These are phyloP conservation scores for Epichloe gansuensis DNA, from an alignment of 2,329 filamentous ascomycete species.

Conservation along the genomic window DNA sequence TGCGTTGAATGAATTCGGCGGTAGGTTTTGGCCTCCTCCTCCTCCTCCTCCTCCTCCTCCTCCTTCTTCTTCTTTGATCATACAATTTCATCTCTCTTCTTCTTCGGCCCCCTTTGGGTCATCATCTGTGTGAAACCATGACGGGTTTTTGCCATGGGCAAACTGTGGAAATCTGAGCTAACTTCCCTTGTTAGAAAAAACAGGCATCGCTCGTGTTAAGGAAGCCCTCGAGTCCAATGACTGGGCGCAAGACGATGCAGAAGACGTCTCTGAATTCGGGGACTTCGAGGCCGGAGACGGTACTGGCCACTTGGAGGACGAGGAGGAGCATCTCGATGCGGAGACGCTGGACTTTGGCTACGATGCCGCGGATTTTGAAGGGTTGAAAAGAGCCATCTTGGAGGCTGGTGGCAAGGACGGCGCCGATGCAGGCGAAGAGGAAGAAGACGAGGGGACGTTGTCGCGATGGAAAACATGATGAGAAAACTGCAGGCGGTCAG, in stretches of 20 bases:
- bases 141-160: too few relatives aligned
- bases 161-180: too few relatives aligned
- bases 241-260: constrained; percentile 34
- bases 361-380: constrained; percentile 40
- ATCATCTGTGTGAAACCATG: neutral
- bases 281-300: constrained; percentile 17
- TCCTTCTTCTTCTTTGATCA: neutral
- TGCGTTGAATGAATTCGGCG: constrained; percentile 45
- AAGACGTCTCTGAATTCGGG: constrained; percentile 16
- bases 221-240: constrained; percentile 56
- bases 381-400: constrained; percentile 40
- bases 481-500: constrained; percentile 47
- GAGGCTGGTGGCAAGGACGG: constrained; percentile 19
- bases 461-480: constrained; percentile 52
- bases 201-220: constrained; percentile 43
- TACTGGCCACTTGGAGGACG: constrained; percentile 15
- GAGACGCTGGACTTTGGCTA: constrained; percentile 40
- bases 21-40: constrained; percentile 22
- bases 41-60: neutral
- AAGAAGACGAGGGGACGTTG: constrained; percentile 33
- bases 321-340: constrained; percentile 26
- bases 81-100: neutral
- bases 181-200: constrained; percentile 33
- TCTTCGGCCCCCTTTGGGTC: neutral
- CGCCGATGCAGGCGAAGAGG: neutral